Base-by-base conservation (phyloP, 345 rosid species). In the Populus nigra region DNA sequence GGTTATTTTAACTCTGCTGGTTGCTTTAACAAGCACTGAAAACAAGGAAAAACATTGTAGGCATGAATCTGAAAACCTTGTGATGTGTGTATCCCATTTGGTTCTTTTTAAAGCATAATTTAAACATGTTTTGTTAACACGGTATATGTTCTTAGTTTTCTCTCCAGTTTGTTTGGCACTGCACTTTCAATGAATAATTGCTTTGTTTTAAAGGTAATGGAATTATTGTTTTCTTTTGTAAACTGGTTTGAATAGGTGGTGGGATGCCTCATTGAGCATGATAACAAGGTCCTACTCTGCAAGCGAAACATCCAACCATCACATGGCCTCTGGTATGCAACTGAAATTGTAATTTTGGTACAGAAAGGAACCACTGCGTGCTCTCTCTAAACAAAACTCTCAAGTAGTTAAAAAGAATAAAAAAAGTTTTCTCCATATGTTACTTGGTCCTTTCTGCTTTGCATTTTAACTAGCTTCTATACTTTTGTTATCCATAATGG, bases 291-390 rank as follows among this genome's bases (percentile, higher is more conserved):
- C 83, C 89, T 96, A 57, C 96, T 96, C 71, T 96, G 99, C 93
- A 96, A 93, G 84, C 88, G 99, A 77, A 93, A 96, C 78, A 93
- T 96, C 80, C 91, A 96, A 90, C 99, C 99, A 61, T 96, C 99
- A 73, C 80, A 73, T 45, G 98, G 93, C 65, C 93, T 96, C 76
- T 96, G 96, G 96, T 91, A 84, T 59, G 91, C 79, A 25, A 29
- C 10, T 23, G 22, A 38, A 39, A 35, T 68, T 59, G 73, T 33
- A 47, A 39, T 73, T 31, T 69, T 72, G 67, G 25, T 80, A 38
- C 31, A 23, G 20, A 43, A 65, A 43, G 53, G 62, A 38, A 63
- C n/a, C 25, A 62, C 20, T 31, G 31, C 29, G 22, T 47, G 8
- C 53, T 45, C 15, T 45, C 31, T 31, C 36, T 20, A 53, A 39